Evolutionary conservation across 164 flowering plant genomes (phyloP).

Genomic region (Brasenia schreberi): DNA sequence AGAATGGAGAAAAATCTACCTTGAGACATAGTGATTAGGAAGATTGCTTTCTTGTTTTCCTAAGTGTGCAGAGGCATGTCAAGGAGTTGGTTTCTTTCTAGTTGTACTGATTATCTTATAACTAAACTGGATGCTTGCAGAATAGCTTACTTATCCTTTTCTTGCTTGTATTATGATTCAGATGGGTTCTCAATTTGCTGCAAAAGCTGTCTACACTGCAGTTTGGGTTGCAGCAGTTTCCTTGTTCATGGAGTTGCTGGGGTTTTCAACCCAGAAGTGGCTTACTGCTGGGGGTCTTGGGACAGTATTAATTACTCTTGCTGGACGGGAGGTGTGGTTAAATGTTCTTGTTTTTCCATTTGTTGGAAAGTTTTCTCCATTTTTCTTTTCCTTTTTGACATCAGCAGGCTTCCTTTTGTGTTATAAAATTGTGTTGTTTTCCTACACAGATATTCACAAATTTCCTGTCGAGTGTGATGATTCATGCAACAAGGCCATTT

Average conservation of each 20-base stretch:
- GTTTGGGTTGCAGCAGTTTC: conserved; percentile 95
- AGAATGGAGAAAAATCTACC: too few relatives aligned
- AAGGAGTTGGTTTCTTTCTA: too few relatives aligned
- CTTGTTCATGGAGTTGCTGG: conserved; percentile 93
- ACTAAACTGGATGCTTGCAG: too few relatives aligned
- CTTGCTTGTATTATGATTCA: conserved; percentile 11
- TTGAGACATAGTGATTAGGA: too few relatives aligned
- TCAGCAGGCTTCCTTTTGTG: background rate
- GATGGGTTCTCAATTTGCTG: conserved; percentile 95
- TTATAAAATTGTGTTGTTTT: background rate
- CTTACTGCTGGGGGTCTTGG: conserved; percentile 98
- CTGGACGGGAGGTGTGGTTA: conserved; percentile 84
- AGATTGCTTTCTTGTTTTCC: too few relatives aligned
- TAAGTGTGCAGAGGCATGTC: too few relatives aligned
- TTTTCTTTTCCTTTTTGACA: background rate
- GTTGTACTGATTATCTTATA: too few relatives aligned
- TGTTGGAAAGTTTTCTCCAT: background rate
- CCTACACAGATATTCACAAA: conserved; percentile 74
- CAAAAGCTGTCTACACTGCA: conserved; percentile 73
- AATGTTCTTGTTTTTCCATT: background rate
- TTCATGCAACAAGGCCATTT: conserved; percentile 93
- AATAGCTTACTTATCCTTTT: too few relatives aligned
- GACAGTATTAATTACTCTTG: conserved; percentile 90
- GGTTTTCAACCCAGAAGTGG: conserved; percentile 98
- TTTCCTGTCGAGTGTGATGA: conserved; percentile 91